phyloP scores from a whole-genome alignment of 1,139 yeast genomes.

The Komagataea norvegica region DNA sequence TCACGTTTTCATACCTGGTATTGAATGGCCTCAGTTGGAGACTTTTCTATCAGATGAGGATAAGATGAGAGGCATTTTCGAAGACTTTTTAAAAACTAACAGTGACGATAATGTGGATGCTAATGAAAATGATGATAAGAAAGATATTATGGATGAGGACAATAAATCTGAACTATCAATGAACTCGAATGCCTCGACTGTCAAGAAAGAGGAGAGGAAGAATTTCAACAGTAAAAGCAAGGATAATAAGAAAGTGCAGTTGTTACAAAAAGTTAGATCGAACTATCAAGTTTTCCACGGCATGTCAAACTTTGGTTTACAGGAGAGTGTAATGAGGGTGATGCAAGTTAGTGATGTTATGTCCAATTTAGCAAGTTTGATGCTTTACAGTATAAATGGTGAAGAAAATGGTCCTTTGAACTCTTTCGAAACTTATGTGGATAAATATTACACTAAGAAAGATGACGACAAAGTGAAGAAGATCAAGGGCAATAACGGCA shows the following conservation, averaged over 20 bases:
- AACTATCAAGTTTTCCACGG: slow-evolving; percentile 37
- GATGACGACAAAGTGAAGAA: slow-evolving; percentile 5
- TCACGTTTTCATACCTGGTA: slow-evolving; percentile 40
- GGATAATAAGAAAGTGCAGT: slow-evolving; percentile 22
- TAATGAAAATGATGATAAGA: neutral
- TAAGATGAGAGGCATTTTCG: slow-evolving; percentile 20
- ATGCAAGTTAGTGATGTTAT: slow-evolving; percentile 75
- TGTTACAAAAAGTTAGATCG: slow-evolving; percentile 30
- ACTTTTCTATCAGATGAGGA: slow-evolving; percentile 27
- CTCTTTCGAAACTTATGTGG: slow-evolving; percentile 51
- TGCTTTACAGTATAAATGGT: slow-evolving; percentile 47
- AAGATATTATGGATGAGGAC: slow-evolving; percentile 13
- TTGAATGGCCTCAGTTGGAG: slow-evolving; percentile 39
- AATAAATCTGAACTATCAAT: neutral
- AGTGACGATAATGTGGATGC: slow-evolving; percentile 2
- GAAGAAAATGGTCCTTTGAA: slow-evolving; percentile 51
- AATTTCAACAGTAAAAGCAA: slow-evolving; percentile 29
- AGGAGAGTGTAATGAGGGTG: slow-evolving; percentile 58
- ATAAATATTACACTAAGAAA: slow-evolving; percentile 17
- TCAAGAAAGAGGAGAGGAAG: slow-evolving; percentile 25
- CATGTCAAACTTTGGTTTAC: slow-evolving; percentile 55
- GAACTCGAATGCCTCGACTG: slow-evolving; percentile 2
- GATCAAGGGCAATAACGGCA: neutral
- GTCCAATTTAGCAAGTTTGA: slow-evolving; percentile 61
- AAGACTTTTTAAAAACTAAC: neutral